Evolutionary conservation across 129 eudicot genomes (phyloP).

Genomic region (Pulicaria dysenterica): DNA sequence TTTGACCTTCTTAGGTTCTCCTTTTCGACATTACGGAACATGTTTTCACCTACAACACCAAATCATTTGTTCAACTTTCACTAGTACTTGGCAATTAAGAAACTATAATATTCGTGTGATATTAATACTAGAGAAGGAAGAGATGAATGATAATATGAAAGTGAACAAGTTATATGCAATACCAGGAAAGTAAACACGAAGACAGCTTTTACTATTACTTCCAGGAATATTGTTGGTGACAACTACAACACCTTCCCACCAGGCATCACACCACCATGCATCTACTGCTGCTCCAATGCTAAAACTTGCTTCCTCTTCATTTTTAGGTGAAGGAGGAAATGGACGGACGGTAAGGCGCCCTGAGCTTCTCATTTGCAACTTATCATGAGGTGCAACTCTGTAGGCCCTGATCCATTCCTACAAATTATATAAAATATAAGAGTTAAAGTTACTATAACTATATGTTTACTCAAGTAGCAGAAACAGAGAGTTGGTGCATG

Average conservation of each 20-base stretch:
- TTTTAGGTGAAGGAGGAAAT: conserved; percentile 27
- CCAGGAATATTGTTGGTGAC: conserved; percentile 26
- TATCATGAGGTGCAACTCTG: conserved; percentile 57
- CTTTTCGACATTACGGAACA: conserved; percentile 29
- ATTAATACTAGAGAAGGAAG: not conserved
- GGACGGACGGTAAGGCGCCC: conserved; percentile 64
- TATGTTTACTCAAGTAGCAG: too few relatives aligned
- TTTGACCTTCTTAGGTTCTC: conserved; percentile 44
- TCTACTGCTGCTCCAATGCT: conserved; percentile 65
- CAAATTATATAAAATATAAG: not conserved
- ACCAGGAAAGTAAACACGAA: conserved; percentile 61
- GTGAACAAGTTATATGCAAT: not conserved
- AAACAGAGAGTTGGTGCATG: not conserved
- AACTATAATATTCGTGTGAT: too few relatives aligned
- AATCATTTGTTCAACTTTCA: not conserved
- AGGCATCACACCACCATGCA: conserved; percentile 67
- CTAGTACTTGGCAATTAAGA: too few relatives aligned
- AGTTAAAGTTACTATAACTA: not conserved
- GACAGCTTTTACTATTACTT: conserved; percentile 16
- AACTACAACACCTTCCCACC: conserved; percentile 75
- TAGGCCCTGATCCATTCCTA: conserved; percentile 60
- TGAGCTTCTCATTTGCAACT: conserved; percentile 43
- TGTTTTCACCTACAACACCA: conserved; percentile 45
- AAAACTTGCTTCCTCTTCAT: conserved; percentile 24
- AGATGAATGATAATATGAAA: conserved; percentile 12